A percentile compares a stretch with the other conserved stretches of the same genome.
Conservation (phyloP, 345 rosid species). For the Orychophragmus violaceus region DNA sequence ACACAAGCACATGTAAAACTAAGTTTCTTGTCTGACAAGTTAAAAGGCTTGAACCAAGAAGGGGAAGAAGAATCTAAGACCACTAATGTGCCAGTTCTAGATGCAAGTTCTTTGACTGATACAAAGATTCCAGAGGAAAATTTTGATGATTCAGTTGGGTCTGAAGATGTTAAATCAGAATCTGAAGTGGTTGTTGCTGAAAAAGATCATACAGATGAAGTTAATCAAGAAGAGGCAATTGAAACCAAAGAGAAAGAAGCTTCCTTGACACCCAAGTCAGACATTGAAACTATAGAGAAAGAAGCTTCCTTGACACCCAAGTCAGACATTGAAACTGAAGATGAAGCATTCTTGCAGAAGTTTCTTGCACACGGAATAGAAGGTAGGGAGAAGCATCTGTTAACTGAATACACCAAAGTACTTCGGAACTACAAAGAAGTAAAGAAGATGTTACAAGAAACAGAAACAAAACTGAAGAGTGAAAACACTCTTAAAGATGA, state of each 20-base stretch:
- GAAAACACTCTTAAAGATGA: constrained; percentile 56
- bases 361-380: constrained; percentile 48
- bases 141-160: neutral
- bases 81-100: constrained; percentile 2
- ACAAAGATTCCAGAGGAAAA: neutral
- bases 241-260: neutral
- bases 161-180: constrained; percentile 7
- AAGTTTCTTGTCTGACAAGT: constrained; percentile 39
- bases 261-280: neutral
- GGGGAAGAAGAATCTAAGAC: constrained; percentile 22
- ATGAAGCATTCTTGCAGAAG: constrained; percentile 59
- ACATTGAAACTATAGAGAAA: neutral
- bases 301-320: constrained; percentile 6
- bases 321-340: constrained; percentile 24
- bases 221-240: neutral
- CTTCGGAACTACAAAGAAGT: constrained; percentile 66
- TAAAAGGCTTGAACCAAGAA: constrained; percentile 37
- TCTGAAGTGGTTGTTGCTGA: neutral
- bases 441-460: constrained; percentile 53
- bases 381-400: constrained; percentile 52
- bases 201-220: constrained; percentile 2
- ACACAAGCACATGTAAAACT: constrained; percentile 39
- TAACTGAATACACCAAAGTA: constrained; percentile 53
- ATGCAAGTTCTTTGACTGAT: constrained; percentile 16
- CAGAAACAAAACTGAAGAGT: constrained; percentile 41